Base-by-base conservation (phyloP, 176 grass and related monocot genomes). In the Carex kokanica region DNA sequence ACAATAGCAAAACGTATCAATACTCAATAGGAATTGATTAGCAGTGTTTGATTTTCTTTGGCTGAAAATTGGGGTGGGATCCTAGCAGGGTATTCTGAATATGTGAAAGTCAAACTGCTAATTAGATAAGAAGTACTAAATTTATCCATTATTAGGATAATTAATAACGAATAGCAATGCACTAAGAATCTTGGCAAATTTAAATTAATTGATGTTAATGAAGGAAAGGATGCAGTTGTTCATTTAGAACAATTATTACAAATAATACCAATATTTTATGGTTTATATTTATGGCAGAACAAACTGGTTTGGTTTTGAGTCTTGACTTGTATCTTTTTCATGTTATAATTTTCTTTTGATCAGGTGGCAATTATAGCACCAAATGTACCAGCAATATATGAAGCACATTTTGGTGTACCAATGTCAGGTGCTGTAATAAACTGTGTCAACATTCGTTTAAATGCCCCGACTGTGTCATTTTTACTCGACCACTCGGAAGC, bases 401-500 rank as follows among this genome's bases (percentile, higher is more conserved):
- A 94, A 86, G 92, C 90, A 43, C 95, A 98, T 86, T 98, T 98
- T 91, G 95, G 95, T 72, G 92, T 94, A 49, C 95, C 95, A 17
- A 98, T 98, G 95, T 86, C 90, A 65, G 95, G 95, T 54, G 95
- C 95, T 75, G 92, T 94, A 36, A 85, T 98, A 16, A 94, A 94
- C 64, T 89, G 87, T 14, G 55, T 98, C 34, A 98, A 98, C 58
- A 91, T 93, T 64, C 89, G 95, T 74, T 74, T 94, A 70, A 94
- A 94, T 87, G 88, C 92, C 88, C 21, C 92, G 6, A 94, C 92
- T 24, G 60, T 94, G 24, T 89, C 95, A 20, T 94, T 98, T 81
- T 73, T 98, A 21, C 84, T 98, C 38, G 88, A 91, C 3, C 95
- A 98, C 81, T 98, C 90, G 13, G 86, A 82, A 52, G 92, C 90